Percentiles rank a stretch among this genome's conserved stretches.
These are phyloP conservation scores for Melaleuca alternifolia DNA, from an alignment of 345 rosid species.

Conservation along the genomic window DNA sequence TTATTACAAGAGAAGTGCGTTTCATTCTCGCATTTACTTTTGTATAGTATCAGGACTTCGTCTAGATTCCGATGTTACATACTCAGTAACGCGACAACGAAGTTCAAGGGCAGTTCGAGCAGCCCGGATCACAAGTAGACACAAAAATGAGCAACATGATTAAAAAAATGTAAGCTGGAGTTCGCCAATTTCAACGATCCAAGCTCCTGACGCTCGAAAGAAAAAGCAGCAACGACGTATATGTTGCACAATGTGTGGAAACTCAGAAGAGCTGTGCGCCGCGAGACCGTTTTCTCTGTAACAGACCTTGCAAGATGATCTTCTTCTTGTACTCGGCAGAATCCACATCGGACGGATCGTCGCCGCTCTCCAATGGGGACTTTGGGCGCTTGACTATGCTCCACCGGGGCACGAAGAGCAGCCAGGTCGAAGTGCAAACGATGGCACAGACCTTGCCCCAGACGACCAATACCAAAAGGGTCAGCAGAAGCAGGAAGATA, in stretches of 20 bases:
- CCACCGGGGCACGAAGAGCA: conserved; percentile 15
- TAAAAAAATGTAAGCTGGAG: background rate
- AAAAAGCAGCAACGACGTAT: background rate
- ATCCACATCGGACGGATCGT: background rate
- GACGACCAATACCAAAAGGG: conserved; percentile 21
- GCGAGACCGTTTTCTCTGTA: conserved; percentile 5
- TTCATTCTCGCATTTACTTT: background rate
- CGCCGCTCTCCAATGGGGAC: background rate
- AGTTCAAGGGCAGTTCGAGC: background rate
- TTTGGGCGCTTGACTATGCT: background rate
- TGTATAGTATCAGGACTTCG: background rate
- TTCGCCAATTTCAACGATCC: background rate
- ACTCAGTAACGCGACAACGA: background rate
- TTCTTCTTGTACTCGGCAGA: conserved; percentile 27
- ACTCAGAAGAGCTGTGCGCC: background rate
- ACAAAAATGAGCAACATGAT: background rate
- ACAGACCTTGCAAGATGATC: conserved; percentile 18
- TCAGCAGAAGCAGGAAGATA: conserved; percentile 15
- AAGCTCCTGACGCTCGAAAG: background rate
- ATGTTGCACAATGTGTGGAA: background rate
- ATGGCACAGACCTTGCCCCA: conserved; percentile 53
- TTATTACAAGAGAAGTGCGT: background rate
- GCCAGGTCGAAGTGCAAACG: conserved; percentile 35
- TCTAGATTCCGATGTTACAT: background rate
- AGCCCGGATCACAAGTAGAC: background rate